Percentiles rank a stretch among this genome's conserved stretches.
phyloP scores from a whole-genome alignment of 1,139 yeast species.

The Debaryomycetaceae sp. region DNA sequence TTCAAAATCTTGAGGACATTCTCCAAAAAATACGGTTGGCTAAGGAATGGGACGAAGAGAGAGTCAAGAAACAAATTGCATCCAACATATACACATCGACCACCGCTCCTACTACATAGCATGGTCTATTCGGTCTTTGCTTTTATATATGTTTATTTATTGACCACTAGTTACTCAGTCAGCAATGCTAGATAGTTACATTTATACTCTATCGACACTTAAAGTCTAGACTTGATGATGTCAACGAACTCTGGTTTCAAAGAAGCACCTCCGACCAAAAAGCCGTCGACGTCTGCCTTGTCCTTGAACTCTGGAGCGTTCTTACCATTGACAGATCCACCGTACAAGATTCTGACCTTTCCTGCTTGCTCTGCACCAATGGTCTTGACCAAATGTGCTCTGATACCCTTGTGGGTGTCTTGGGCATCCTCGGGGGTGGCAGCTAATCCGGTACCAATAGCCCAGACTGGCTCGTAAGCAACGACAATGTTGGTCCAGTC shows the following conservation, averaged over 20 bases:
- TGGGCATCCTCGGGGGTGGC: slow-evolving; percentile 98
- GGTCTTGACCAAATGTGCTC: slow-evolving; percentile 73
- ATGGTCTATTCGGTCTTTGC: too few species aligned
- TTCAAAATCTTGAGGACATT: slow-evolving; percentile 16
- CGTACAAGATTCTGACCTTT: slow-evolving; percentile 86
- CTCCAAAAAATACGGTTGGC: slow-evolving; percentile 11
- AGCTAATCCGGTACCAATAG: slow-evolving; percentile 98
- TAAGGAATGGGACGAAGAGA: slow-evolving; percentile 11
- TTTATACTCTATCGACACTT: slow-evolving; percentile 17
- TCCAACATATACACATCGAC: not conserved
- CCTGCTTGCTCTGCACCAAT: slow-evolving; percentile 79
- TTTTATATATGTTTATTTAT: too few species aligned
- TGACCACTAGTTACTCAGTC: not conserved
- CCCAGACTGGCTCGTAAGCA: slow-evolving; percentile 99
- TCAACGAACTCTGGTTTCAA: slow-evolving; percentile 97
- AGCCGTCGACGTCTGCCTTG: slow-evolving; percentile 94
- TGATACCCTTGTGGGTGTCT: slow-evolving; percentile 86
- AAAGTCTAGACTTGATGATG: slow-evolving; percentile 88
- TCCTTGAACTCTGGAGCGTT: slow-evolving; percentile 89
- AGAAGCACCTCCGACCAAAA: slow-evolving; percentile 99
- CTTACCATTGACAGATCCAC: slow-evolving; percentile 97
- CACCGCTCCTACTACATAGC: not conserved
- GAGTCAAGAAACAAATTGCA: not conserved
- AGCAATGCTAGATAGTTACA: not conserved
- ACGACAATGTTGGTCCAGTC: slow-evolving; percentile 94